A percentile compares a stretch with the other conserved stretches of the same genome.
Evolutionary conservation across 2,329 filamentous ascomycete species (phyloP).

Genomic region (Colletotrichum spaethianum): DNA sequence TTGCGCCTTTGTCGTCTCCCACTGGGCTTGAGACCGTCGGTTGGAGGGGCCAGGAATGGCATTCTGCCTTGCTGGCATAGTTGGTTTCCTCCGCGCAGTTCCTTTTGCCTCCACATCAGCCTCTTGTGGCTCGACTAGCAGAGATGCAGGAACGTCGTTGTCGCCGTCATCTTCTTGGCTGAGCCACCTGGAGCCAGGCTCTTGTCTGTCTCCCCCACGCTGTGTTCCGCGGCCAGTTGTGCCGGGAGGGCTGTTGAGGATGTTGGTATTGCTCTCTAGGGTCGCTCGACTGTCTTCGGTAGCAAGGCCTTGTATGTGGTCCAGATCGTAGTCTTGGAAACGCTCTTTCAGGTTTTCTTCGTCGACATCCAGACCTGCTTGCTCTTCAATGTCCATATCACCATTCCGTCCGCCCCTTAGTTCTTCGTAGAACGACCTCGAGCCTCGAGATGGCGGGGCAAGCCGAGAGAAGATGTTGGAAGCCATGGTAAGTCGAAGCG

Average conservation of each 20-base stretch:
- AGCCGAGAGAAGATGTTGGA: slow-evolving; percentile 64
- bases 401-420: slow-evolving; percentile 57
- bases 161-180: slow-evolving; percentile 65
- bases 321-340: slow-evolving; percentile 66
- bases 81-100: background rate
- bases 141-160: slow-evolving; percentile 75
- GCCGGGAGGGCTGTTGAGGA: slow-evolving; percentile 33
- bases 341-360: slow-evolving; percentile 68
- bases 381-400: slow-evolving; percentile 58
- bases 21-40: slow-evolving; percentile 63
- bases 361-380: slow-evolving; percentile 61
- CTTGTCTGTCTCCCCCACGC: slow-evolving; percentile 27
- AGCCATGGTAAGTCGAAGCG: slow-evolving; percentile 54
- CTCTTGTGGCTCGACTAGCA: slow-evolving; percentile 69
- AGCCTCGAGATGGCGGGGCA: slow-evolving; percentile 51
- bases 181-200: slow-evolving; percentile 48
- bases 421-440: slow-evolving; percentile 65
- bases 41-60: slow-evolving; percentile 59
- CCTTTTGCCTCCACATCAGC: slow-evolving; percentile 8
- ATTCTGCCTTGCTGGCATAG: slow-evolving; percentile 4
- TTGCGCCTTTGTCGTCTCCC: slow-evolving; percentile 68
- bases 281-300: slow-evolving; percentile 63
- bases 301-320: slow-evolving; percentile 57
- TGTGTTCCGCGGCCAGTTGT: background rate
- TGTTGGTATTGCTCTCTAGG: slow-evolving; percentile 53